These are phyloP conservation scores for Phoma herbarum DNA, from an alignment of 2,329 filamentous ascomycete genomes.

Conservation along the genomic window DNA sequence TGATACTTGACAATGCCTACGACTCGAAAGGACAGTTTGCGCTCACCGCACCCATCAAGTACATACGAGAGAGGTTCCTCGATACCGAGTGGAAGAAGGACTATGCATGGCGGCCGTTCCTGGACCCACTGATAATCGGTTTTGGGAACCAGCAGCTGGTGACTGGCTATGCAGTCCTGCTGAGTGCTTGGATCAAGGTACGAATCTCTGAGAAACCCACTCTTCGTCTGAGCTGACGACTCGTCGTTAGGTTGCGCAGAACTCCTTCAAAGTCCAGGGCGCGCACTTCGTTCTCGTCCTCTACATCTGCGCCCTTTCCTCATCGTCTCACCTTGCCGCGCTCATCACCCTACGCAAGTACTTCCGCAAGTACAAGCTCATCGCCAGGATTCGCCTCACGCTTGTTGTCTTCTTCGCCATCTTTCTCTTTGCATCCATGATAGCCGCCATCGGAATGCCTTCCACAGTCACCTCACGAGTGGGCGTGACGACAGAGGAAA, in stretches of 20 bases:
- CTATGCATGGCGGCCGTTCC: conserved; percentile 42
- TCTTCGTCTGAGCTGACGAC: neutral
- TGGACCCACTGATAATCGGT: conserved; percentile 45
- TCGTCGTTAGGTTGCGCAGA: conserved; percentile 32
- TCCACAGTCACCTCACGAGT: conserved; percentile 10
- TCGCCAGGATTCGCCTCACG: conserved; percentile 40
- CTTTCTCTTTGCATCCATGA: conserved; percentile 41
- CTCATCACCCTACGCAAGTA: conserved; percentile 45
- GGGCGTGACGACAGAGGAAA: conserved; percentile 15
- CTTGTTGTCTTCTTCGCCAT: conserved; percentile 41
- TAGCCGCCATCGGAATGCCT: conserved; percentile 36
- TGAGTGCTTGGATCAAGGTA: conserved; percentile 46
- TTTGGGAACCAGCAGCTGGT: conserved; percentile 46
- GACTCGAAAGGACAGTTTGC: conserved; percentile 39
- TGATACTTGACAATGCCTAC: conserved; percentile 45
- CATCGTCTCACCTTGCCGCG: conserved; percentile 44
- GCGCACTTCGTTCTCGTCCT: conserved; percentile 45
- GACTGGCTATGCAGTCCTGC: conserved; percentile 43
- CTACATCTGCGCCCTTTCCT: conserved; percentile 44
- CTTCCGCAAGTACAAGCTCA: conserved; percentile 40
- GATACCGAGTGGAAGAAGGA: conserved; percentile 43
- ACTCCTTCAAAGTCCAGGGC: conserved; percentile 38
- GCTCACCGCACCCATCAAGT: conserved; percentile 30
- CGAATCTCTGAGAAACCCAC: neutral
- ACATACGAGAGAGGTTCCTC: conserved; percentile 34